Base-by-base conservation (phyloP, 2,329 filamentous ascomycete species). In the Lojkania enalia region DNA sequence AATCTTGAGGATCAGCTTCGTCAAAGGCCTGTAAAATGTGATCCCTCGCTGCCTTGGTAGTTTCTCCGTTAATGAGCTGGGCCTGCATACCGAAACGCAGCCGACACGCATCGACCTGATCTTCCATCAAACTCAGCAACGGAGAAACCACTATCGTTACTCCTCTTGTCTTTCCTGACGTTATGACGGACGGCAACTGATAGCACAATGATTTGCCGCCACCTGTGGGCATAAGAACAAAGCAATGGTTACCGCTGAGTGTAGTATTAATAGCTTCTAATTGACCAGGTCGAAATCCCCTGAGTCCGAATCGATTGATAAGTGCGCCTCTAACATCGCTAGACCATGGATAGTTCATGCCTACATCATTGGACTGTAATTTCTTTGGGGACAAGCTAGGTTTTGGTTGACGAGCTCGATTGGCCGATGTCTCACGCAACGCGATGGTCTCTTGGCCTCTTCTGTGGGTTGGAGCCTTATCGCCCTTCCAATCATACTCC, bases 201-300 rank as follows among this genome's bases (percentile, higher is more conserved):
- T 99, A 99, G 68, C 94, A 97, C 1, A 99, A 77, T 1, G 92
- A 97, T 66, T 99, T 99, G 31, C 94, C 94, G 48, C 94, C 94
- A 41, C 94, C 94, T 0, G 94, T 99, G 2, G 95, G 94, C 94
- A 99, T 99, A 29, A 99, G 77, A 13, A 99, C 87, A 66, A 99
- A 99, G 0, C 88, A 86, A 70, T 99, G 92, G 52, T 92, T 85
- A 2, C 92, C 94, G 20, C 76, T 78, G 35, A 99, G 75, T 0
- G 94, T 97, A 1, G 91, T 87, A 68, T 99, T 97, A 68, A 99
- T 96, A 12, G 94, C 91, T 69, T 97, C 89, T 1, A 97, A 78
- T 64, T 99, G 94, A 63, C 96, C 94, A 42, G 86, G 83, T 20
- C 95, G 84, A 63, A 99, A 99, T 0, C 89, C 89, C 42, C 82